Conservation (phyloP, 441 rosid genomes). For the Pelargonium fulgidum region DNA sequence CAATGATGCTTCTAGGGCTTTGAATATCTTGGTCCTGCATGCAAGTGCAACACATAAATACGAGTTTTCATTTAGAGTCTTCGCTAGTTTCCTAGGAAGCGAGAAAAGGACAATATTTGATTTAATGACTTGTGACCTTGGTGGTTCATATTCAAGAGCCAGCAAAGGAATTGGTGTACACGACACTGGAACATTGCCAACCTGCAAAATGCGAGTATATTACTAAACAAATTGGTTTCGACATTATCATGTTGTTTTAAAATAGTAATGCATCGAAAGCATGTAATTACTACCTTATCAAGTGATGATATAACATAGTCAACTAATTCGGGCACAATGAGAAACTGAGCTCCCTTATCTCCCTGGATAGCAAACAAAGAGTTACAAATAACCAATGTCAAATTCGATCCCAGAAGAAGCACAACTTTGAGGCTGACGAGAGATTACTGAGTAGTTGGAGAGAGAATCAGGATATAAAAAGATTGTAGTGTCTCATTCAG, state of each 20-base stretch:
- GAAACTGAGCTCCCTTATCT: conserved; percentile 75
- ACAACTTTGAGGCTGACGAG: too few species aligned
- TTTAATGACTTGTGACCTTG: conserved; percentile 39
- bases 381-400: not conserved
- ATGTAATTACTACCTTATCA: conserved; percentile 54
- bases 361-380: conserved; percentile 39
- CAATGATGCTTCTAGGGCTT: conserved; percentile 65
- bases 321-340: conserved; percentile 75
- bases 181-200: conserved; percentile 70
- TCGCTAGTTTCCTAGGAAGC: not conserved
- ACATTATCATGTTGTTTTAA: too few species aligned
- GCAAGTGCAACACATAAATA: not conserved
- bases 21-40: conserved; percentile 65
- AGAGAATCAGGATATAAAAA: too few species aligned
- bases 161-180: conserved; percentile 70
- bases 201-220: conserved; percentile 33
- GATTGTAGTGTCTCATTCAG: too few species aligned
- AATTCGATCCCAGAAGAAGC: too few species aligned
- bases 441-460: too few species aligned
- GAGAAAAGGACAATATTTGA: conserved; percentile 10
- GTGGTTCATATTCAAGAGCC: conserved; percentile 80
- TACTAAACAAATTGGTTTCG: not conserved
- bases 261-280: not conserved
- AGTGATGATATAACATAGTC: conserved; percentile 65
- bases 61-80: too few species aligned